Percentiles rank a stretch among this genome's conserved stretches.
phyloP scores from a whole-genome alignment of 305 asterid genomes.

The Fraxinus ornus region DNA sequence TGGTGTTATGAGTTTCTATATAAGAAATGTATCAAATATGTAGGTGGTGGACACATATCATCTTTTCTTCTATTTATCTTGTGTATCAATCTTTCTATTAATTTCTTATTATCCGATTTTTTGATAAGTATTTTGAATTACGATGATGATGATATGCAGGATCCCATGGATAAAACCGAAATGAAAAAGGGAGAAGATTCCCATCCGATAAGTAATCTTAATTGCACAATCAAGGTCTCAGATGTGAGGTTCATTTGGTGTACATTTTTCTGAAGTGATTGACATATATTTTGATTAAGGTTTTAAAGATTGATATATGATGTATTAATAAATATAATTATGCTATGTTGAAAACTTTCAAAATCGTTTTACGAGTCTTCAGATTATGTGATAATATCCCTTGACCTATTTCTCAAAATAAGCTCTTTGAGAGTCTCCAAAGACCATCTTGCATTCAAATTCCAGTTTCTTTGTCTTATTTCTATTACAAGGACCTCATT shows the following conservation, averaged over 20 bases:
- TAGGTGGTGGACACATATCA: not conserved
- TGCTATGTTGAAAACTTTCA: not conserved
- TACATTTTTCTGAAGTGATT: not conserved
- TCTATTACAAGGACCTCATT: not conserved
- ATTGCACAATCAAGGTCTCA: conserved; percentile 33
- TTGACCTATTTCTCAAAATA: not conserved
- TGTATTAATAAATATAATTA: not conserved
- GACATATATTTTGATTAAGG: not conserved
- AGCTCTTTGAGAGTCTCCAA: not conserved
- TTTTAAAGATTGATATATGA: not conserved
- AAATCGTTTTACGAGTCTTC: not conserved
- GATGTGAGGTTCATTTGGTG: conserved; percentile 36
- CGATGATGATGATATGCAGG: conserved; percentile 26
- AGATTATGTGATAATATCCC: not conserved
- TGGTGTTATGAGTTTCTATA: not conserved
- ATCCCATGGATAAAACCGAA: conserved; percentile 29
- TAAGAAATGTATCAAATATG: not conserved
- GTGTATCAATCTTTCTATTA: not conserved
- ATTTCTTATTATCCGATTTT: not conserved
- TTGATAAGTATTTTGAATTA: not conserved
- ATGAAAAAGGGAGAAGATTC: conserved; percentile 25
- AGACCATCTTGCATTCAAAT: not conserved
- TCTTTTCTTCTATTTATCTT: not conserved
- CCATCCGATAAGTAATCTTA: conserved; percentile 23
- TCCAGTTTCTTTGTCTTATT: not conserved